Base-by-base conservation (phyloP, 2,329 filamentous ascomycete species). In the Elsinoe ampelina region DNA sequence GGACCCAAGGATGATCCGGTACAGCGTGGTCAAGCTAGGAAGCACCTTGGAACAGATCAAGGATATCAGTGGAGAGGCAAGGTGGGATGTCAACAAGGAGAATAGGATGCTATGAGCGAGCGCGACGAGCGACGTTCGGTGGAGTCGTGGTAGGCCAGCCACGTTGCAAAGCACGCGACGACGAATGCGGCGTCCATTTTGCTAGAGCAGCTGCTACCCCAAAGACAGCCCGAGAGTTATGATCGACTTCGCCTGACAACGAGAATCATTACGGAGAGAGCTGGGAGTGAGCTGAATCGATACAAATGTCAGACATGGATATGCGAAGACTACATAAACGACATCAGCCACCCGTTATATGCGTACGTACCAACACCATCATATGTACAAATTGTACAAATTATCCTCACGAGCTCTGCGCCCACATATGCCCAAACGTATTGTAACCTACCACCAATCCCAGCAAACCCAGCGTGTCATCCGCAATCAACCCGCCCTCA, bases 1-100 rank as follows among this genome's bases (percentile, higher is more conserved):
- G 63, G 93, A 98, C 74, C 92, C 93, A 39, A 80, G 93, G 58
- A 87, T 97, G 82, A 87, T 98, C 61, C 83, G 90, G 58, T 86
- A 91, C 65, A 85, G 84, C 22, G 84, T 92, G 59, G 90, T 97
- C 58, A 95, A 91, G 78, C 77, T 97, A 62, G 92, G 91, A 7
- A 73, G 76, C 58, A 84, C 79, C 67, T 71, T 85, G 61, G 77
- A 81, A 63, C 78, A 83, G 63, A 79, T 85, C 60, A 80, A 78
- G 68, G 73, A 81, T 66, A 72, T 83, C 34, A 68, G 70, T 8
- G 81, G 82, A 13, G 71, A 74, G 63, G 78, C 80, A 54, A 72
- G 76, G 52, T 84, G 78, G 79, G 54, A 38, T 38, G 30, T 42
- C 12, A 56, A 22, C 20, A 26, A 75, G 73, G 57, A 61, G 56